Evolutionary conservation across 768 basidiomycete species (phyloP).

Genomic region (Tylopilus felleus): DNA sequence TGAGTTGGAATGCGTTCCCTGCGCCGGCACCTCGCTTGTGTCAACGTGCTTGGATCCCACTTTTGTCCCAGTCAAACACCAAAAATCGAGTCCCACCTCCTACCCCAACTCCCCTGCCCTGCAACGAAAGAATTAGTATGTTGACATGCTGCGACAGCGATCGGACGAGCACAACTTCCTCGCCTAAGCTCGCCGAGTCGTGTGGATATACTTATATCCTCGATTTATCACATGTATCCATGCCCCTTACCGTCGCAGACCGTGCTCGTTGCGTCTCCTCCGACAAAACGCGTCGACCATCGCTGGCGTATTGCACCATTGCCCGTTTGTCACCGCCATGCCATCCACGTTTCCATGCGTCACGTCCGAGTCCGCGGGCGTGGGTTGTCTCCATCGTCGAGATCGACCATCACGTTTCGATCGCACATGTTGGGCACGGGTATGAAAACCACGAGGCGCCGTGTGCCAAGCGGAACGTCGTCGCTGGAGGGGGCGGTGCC

Average conservation of each 20-base stretch:
- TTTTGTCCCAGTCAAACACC: not conserved
- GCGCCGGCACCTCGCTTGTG: not conserved
- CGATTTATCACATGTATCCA: not conserved
- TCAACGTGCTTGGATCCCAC: not conserved
- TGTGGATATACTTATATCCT: not conserved
- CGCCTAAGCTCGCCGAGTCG: not conserved
- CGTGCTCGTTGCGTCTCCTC: not conserved
- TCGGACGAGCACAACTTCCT: not conserved
- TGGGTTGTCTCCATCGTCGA: not conserved
- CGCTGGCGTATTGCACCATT: not conserved
- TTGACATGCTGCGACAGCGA: not conserved
- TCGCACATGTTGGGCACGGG: not conserved
- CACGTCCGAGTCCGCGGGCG: not conserved
- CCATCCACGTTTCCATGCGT: not conserved
- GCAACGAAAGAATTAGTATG: not conserved
- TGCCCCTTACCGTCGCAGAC: not conserved
- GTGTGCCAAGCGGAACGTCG: not conserved
- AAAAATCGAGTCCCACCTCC: not conserved
- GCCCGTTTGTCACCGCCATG: not conserved
- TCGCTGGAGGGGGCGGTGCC: not conserved
- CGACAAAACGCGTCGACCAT: not conserved
- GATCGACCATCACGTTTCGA: constrained; percentile 1
- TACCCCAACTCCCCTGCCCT: not conserved
- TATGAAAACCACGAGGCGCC: constrained; percentile 4
- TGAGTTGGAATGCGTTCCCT: not conserved